Evolutionary conservation across 2,329 filamentous ascomycete genomes (phyloP), one percentile per base, ranked within the genome.

Genomic region (Beauveria asiatica): DNA sequence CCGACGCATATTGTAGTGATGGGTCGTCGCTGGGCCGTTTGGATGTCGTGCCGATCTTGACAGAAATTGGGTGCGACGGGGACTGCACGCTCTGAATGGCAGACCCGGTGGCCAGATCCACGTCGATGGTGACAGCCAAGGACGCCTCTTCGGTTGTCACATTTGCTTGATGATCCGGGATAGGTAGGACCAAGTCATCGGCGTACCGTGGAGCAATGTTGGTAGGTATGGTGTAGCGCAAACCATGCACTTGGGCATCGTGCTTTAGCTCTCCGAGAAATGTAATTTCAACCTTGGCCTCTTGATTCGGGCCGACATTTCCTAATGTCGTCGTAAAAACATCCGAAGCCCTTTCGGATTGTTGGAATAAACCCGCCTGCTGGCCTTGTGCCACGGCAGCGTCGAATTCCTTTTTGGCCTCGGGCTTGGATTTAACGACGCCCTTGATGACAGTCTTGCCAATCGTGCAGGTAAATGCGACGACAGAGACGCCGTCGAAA

Each of bases 221-320:
- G 1, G 81, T 88, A 0, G 88, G 88, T 5, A 92, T 81, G 5
- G 83, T 90, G 67, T 87, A 88, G 7, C 86, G 80, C 27, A 88
- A 75, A 6, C 86, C 86, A 66, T 91, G 85, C 3, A 82, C 76
- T 63, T 86, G 83, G 48, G 84, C 80, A 67, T 90, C 87, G 64
- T 90, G 85, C 72, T 89, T 89, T 58, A 91, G 76, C 69, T 91
- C 87, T 2, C 84, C 85, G 5, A 89, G 76, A 63, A 88, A 90
- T 0, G 77, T 82, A 59, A 90, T 82, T 11, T 86, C 78, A 7
- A 90, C 80, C 7, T 78, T 69, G 39, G 89, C 73, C 39, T 75
- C 78, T 17, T 80, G 79, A 0, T 77, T 78, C 0, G 82, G 77
- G 0, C 85, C 83, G 0, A 91, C 78, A 64, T 89, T 90, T 10